phyloP scores from a whole-genome alignment of 176 grass and related monocot species.

The Eragrostis nindensis region DNA sequence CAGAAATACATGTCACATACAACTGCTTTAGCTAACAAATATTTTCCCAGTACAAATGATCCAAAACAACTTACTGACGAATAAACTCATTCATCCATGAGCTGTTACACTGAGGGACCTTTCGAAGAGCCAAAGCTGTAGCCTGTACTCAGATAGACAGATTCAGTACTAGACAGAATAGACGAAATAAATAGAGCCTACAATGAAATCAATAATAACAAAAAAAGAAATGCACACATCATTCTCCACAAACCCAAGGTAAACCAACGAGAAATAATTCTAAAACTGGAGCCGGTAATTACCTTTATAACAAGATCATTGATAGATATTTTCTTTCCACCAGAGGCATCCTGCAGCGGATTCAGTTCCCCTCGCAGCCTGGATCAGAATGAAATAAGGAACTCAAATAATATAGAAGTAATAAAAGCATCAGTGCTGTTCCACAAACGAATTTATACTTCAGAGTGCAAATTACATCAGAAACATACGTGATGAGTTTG shows the following conservation, averaged over 20 bases:
- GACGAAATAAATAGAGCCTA: not conserved
- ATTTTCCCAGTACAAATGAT: conserved; percentile 1
- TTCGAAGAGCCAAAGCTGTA: conserved; percentile 89
- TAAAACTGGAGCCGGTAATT: not conserved
- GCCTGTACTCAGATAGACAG: conserved; percentile 53
- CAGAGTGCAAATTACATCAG: conserved; percentile 4
- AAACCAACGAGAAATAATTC: not conserved
- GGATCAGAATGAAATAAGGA: conserved; percentile 29
- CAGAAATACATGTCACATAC: conserved; percentile 13
- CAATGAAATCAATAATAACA: not conserved
- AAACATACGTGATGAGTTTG: conserved; percentile 84
- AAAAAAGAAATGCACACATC: not conserved
- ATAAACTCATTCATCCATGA: conserved; percentile 98
- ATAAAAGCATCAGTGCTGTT: conserved; percentile 16
- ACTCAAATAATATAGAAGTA: conserved; percentile 8
- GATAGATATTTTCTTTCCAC: conserved; percentile 92
- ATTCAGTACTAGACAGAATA: not conserved
- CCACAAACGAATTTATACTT: not conserved
- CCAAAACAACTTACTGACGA: conserved; percentile 70
- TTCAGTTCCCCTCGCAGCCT: conserved; percentile 85
- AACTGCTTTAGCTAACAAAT: conserved; percentile 8
- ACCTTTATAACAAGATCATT: conserved; percentile 99
- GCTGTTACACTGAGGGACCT: conserved; percentile 93
- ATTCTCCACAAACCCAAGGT: not conserved
- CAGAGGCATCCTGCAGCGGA: conserved; percentile 78